These are phyloP conservation scores for Lycium barbarum DNA, from an alignment of 257 asterid genomes.

Conservation along the genomic window DNA sequence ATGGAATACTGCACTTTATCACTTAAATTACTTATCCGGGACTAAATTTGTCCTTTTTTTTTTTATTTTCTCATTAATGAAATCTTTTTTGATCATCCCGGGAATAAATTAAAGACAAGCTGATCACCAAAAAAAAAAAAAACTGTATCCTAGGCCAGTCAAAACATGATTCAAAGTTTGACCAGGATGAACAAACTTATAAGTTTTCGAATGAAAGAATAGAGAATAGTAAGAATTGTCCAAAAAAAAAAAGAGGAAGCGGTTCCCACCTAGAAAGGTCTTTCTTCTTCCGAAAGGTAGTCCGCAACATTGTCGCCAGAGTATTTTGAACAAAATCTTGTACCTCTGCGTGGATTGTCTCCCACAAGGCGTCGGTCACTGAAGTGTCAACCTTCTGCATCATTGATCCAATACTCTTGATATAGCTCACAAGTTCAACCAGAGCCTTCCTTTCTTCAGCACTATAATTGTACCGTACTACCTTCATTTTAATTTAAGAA, in stretches of 20 bases:
- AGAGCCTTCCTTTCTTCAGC: conserved; percentile 89
- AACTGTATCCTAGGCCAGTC: conserved; percentile 8
- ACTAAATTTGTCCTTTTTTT: conserved; percentile 15
- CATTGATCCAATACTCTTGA: conserved; percentile 85
- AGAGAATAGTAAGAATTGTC: background rate
- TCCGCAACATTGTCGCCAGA: conserved; percentile 83
- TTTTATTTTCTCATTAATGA: background rate
- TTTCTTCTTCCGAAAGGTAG: conserved; percentile 94
- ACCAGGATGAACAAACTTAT: background rate
- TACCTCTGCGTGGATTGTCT: conserved; percentile 98
- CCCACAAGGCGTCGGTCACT: conserved; percentile 99
- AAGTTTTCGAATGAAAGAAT: background rate
- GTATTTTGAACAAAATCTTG: conserved; percentile 98
- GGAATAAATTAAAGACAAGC: background rate
- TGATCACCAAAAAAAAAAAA: background rate
- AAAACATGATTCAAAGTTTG: conserved; percentile 15
- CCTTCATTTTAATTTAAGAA: conserved; percentile 51
- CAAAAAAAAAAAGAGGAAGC: background rate
- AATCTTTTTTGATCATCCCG: background rate
- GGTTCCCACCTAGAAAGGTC: conserved; percentile 81
- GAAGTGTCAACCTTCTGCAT: conserved; percentile 93
- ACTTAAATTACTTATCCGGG: background rate
- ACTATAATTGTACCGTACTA: conserved; percentile 88
- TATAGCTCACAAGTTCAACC: conserved; percentile 93
- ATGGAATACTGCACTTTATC: background rate